These are phyloP conservation scores for Cystofilobasidium bisporidii DNA, from an alignment of 768 basidiomycete species.

Conservation along the genomic window DNA sequence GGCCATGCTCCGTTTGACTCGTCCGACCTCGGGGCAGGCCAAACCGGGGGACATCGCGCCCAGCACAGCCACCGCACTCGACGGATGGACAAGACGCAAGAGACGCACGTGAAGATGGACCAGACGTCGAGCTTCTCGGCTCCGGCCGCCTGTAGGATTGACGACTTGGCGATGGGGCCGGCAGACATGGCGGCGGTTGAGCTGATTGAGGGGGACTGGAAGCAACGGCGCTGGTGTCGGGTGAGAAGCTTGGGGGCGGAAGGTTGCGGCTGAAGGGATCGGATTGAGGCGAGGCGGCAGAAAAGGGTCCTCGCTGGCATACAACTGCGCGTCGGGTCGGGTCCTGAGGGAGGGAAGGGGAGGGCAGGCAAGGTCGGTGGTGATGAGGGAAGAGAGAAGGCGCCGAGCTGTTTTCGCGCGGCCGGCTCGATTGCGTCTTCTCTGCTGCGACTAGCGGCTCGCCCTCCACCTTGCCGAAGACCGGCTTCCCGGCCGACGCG, in stretches of 20 bases:
- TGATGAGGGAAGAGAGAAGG: too few relatives aligned
- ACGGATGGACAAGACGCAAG: constrained; percentile 19
- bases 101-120: constrained; percentile 52
- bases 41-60: too few relatives aligned
- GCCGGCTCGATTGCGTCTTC: neutral
- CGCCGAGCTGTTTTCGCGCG: too few relatives aligned
- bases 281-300: neutral
- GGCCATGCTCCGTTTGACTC: neutral
- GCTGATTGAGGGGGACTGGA: neutral
- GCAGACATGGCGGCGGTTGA: neutral
- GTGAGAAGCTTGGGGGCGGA: too few relatives aligned
- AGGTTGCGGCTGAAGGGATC: too few relatives aligned
- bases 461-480: too few relatives aligned
- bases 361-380: neutral
- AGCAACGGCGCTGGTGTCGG: neutral
- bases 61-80: too few relatives aligned
- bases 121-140: constrained; percentile 59
- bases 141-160: constrained; percentile 11
- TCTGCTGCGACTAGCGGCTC: neutral
- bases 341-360: neutral
- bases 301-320: neutral
- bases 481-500: too few relatives aligned
- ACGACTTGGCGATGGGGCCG: constrained; percentile 3
- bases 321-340: neutral
- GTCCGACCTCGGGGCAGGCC: neutral